phyloP scores from a whole-genome alignment of 2,329 filamentous ascomycete genomes.

The Leptographium procerum region DNA sequence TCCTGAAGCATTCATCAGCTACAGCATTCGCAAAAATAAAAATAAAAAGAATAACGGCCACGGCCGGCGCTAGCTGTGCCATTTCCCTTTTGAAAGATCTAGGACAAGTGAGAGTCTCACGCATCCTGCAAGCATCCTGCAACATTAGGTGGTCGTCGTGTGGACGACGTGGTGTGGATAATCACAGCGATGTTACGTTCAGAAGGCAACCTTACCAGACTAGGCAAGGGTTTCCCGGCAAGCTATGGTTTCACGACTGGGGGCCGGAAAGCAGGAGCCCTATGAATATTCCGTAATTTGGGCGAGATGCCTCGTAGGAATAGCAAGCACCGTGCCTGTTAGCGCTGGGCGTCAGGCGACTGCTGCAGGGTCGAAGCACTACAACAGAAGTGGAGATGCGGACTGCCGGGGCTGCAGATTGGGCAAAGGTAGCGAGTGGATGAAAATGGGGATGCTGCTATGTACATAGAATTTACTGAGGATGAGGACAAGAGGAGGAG shows the following conservation, averaged over 20 bases:
- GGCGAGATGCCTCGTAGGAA: no score
- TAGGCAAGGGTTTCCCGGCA: background rate
- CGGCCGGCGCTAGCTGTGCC: background rate
- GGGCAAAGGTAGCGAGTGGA: no score
- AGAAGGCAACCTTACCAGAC: background rate
- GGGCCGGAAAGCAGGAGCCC: background rate
- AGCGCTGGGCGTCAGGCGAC: background rate
- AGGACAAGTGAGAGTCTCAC: background rate
- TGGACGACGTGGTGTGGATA: background rate
- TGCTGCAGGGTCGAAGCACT: background rate
- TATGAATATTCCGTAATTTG: no score
- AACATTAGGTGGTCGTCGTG: background rate
- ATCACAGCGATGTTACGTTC: background rate
- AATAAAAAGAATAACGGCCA: background rate
- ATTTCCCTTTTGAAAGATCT: background rate
- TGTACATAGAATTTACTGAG: no score
- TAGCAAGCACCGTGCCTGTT: background rate
- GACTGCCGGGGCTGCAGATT: background rate
- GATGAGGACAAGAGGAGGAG: no score
- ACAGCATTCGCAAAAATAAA: background rate
- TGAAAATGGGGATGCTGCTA: no score
- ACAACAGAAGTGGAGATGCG: background rate
- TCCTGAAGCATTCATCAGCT: background rate
- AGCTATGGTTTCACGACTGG: background rate
- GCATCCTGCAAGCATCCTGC: background rate